phyloP scores from a whole-genome alignment of 768 basidiomycete species.

The Naganishia randhawae region DNA sequence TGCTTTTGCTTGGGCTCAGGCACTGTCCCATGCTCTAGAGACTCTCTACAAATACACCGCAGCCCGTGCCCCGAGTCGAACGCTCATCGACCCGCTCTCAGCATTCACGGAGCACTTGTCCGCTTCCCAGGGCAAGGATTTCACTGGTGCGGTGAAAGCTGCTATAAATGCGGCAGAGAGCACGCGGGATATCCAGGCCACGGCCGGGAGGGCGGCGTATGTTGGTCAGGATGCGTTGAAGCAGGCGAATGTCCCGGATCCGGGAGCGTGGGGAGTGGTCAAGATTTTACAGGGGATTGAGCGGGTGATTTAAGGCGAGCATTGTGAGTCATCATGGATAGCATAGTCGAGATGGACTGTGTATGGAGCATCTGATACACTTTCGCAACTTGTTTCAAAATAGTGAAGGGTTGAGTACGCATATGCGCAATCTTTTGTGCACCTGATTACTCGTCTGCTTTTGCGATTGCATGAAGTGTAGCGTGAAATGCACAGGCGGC shows the following conservation, averaged over 20 bases:
- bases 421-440: too few species aligned
- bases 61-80: conserved; percentile 82
- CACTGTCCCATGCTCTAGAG: conserved; percentile 54
- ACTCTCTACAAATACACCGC: conserved; percentile 36
- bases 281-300: conserved; percentile 53
- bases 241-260: conserved; percentile 69
- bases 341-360: background rate
- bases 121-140: conserved; percentile 47
- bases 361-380: too few species aligned
- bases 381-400: too few species aligned
- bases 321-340: background rate
- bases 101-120: conserved; percentile 64
- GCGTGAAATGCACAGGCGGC: too few species aligned
- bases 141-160: conserved; percentile 59
- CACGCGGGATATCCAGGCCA: conserved; percentile 73
- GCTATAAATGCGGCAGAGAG: conserved; percentile 66
- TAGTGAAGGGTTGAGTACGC: too few species aligned
- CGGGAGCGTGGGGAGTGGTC: conserved; percentile 85
- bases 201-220: conserved; percentile 84
- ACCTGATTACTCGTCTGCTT: too few species aligned
- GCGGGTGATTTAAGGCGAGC: background rate
- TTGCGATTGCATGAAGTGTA: too few species aligned
- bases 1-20: conserved; percentile 61
- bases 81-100: conserved; percentile 80
- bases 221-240: conserved; percentile 57